A percentile compares a stretch with the other conserved stretches of the same genome.
phyloP scores from a whole-genome alignment of 139 green algal genomes.

The Dunaliella primolecta region DNA sequence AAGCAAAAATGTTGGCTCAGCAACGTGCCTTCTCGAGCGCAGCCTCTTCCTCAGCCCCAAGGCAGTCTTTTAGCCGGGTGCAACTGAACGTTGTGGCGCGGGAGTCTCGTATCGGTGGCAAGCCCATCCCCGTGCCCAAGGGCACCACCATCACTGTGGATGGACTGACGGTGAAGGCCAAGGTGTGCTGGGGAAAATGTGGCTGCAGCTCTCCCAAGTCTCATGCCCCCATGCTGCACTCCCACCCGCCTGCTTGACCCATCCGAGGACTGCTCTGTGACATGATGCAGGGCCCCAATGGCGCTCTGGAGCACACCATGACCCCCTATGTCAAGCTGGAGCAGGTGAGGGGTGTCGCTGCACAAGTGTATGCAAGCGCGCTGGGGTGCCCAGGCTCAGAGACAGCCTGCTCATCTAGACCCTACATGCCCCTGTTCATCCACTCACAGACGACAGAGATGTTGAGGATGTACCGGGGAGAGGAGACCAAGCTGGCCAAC shows the following conservation, averaged over 20 bases:
- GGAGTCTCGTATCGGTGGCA: slow-evolving; percentile 88
- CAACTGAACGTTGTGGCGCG: slow-evolving; percentile 24
- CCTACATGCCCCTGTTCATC: too few species aligned
- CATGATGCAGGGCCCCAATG: slow-evolving; percentile 74
- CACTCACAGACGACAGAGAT: slow-evolving; percentile 47
- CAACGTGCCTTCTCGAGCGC: not conserved
- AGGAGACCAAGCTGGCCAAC: slow-evolving; percentile 51
- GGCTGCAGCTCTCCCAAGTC: not conserved
- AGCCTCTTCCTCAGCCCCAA: not conserved
- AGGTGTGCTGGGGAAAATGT: too few species aligned
- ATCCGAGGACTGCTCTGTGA: too few species aligned
- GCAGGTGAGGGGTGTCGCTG: slow-evolving; percentile 41
- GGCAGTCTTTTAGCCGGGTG: not conserved
- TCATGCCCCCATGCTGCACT: too few species aligned
- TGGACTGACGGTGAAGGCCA: slow-evolving; percentile 67
- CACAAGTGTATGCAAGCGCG: not conserved
- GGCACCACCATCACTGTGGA: slow-evolving; percentile 77
- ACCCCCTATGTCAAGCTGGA: slow-evolving; percentile 55
- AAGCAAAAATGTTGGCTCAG: not conserved
- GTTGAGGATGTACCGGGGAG: slow-evolving; percentile 48
- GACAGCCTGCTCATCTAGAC: too few species aligned
- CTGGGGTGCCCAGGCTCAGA: too few species aligned
- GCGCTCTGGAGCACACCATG: slow-evolving; percentile 71
- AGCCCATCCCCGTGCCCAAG: slow-evolving; percentile 74
- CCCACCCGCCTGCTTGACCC: too few species aligned